A percentile compares a stretch with the other conserved stretches of the same genome.
Evolutionary conservation across 2,329 filamentous ascomycete species (phyloP).

Genomic region (Gliomastix tumulicola): DNA sequence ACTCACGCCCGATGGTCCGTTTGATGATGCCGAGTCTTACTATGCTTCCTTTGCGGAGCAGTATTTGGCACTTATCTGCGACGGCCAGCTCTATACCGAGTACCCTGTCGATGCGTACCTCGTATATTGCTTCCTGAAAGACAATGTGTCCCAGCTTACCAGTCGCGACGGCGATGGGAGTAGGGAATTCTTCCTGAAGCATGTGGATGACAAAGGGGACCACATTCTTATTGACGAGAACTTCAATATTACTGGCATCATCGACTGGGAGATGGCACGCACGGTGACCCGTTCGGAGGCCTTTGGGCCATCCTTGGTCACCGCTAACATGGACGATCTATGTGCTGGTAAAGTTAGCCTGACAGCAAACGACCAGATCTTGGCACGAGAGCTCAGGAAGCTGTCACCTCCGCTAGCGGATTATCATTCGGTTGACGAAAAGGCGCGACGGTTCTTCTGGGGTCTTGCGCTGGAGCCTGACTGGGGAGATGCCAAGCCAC

Average conservation of each 20-base stretch:
- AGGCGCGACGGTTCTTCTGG: background rate
- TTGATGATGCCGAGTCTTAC: conserved; percentile 7
- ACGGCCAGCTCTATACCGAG: conserved; percentile 21
- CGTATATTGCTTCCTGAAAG: conserved; percentile 28
- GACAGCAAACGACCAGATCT: background rate
- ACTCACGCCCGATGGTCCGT: conserved; percentile 11
- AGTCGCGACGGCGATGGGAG: too few relatives aligned
- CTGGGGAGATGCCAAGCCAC: background rate
- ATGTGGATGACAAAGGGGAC: conserved; percentile 35
- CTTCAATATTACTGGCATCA: conserved; percentile 38
- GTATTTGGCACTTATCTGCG: conserved; percentile 16
- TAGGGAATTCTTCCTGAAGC: conserved; percentile 38
- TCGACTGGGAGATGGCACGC: conserved; percentile 34
- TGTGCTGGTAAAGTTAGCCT: background rate
- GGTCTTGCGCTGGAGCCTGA: background rate
- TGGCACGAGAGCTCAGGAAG: background rate
- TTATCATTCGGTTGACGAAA: background rate
- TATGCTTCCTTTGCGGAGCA: conserved; percentile 15
- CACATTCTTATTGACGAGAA: conserved; percentile 37
- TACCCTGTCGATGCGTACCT: conserved; percentile 20
- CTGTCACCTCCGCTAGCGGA: background rate
- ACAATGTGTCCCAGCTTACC: conserved; percentile 11
- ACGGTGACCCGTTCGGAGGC: background rate
- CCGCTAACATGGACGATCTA: background rate
- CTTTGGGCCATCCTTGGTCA: conserved; percentile 2